A percentile compares a stretch with the other conserved stretches of the same genome.
phyloP scores from a whole-genome alignment of 1,139 yeast genomes.

The Blastobotrys persicus region DNA sequence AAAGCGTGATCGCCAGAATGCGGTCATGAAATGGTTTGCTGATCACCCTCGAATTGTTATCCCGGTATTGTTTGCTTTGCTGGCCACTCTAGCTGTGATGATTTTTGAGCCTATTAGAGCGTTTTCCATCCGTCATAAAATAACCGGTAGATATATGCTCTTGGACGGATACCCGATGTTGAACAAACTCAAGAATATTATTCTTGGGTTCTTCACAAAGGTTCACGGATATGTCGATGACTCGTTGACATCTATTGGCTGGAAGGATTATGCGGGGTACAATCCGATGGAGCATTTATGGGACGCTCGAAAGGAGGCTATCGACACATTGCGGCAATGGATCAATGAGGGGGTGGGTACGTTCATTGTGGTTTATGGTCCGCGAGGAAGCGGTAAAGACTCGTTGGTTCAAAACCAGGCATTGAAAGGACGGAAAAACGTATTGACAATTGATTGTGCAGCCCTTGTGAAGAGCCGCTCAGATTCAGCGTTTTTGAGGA shows the following conservation, averaged over 20 bases:
- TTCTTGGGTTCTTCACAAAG: conserved; percentile 17
- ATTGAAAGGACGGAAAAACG: conserved; percentile 53
- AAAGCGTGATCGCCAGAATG: conserved; percentile 51
- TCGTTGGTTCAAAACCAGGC: conserved; percentile 74
- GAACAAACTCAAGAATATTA: conserved; percentile 29
- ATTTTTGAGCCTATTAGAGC: conserved; percentile 92
- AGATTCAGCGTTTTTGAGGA: conserved; percentile 64
- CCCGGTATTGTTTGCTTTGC: conserved; percentile 58
- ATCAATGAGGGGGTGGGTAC: conserved; percentile 75
- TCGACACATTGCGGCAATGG: conserved; percentile 72
- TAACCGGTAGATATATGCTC: conserved; percentile 35
- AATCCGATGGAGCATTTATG: conserved; percentile 49
- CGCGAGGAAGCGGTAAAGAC: conserved; percentile 89
- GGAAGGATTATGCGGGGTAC: conserved; percentile 21
- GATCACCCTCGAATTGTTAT: conserved; percentile 80
- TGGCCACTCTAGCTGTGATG: conserved; percentile 77
- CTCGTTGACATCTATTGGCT: conserved; percentile 31
- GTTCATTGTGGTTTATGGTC: conserved; percentile 86
- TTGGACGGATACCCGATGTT: conserved; percentile 19
- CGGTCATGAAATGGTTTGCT: conserved; percentile 51
- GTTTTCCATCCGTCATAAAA: conserved; percentile 70
- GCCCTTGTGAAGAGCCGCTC: conserved; percentile 59
- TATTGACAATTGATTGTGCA: conserved; percentile 78
- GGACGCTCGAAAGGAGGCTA: conserved; percentile 68
- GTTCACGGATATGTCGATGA: conserved; percentile 32